phyloP scores from a whole-genome alignment of 805 yeast species.

The Hanseniaspora nectarophila region DNA sequence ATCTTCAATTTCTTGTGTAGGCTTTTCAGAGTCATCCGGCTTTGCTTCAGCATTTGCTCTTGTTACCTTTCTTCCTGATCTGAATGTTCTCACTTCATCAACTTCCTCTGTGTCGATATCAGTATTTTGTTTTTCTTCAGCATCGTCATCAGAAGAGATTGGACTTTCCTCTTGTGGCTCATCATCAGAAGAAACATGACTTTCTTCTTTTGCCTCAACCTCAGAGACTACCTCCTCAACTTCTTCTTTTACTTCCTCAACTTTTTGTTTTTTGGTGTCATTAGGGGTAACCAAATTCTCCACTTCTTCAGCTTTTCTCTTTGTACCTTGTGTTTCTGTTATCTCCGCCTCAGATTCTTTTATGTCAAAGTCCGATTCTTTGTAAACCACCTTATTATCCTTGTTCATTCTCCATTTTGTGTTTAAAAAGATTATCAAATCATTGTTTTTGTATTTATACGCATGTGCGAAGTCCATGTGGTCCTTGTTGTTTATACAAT shows the following conservation, averaged over 20 bases:
- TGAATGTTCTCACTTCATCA: constrained; percentile 11
- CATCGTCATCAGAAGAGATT: too few species aligned
- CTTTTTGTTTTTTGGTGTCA: constrained; percentile 12
- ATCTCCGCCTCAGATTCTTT: too few species aligned
- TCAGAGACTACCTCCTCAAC: constrained; percentile 6
- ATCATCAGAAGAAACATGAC: too few species aligned
- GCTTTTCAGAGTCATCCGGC: neutral
- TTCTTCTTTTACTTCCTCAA: neutral
- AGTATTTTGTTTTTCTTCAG: too few species aligned
- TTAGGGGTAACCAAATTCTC: constrained; percentile 14
- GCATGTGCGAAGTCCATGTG: constrained; percentile 1
- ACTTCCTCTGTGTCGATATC: too few species aligned
- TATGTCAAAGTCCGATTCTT: neutral
- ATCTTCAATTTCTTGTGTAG: neutral
- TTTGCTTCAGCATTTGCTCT: neutral
- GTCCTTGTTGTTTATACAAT: constrained; percentile 8
- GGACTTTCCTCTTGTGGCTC: too few species aligned
- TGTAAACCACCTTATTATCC: neutral
- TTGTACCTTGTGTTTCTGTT: neutral
- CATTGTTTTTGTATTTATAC: neutral
- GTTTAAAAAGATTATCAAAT: constrained; percentile 8
- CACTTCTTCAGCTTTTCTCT: neutral
- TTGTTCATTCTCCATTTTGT: neutral
- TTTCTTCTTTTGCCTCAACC: neutral
- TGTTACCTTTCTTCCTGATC: constrained; percentile 10